Conservation (phyloP, 768 basidiomycete genomes). For the Leccinum obscurum region DNA sequence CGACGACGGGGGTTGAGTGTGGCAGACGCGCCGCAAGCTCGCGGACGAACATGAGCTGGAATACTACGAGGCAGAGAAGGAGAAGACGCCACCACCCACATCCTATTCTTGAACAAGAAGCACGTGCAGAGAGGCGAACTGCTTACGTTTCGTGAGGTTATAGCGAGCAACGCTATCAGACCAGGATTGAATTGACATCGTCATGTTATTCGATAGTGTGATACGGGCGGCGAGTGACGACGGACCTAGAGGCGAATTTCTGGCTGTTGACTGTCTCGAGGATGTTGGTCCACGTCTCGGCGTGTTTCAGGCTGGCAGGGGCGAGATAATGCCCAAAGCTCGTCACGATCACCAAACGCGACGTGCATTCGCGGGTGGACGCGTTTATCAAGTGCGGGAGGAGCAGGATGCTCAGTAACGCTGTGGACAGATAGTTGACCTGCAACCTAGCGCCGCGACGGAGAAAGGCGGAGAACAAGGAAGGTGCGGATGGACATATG, state of each 20-base stretch:
- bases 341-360: conserved; percentile 30
- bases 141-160: conserved; percentile 26
- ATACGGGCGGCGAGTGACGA: neutral
- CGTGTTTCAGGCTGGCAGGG: conserved; percentile 3
- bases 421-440: conserved; percentile 35
- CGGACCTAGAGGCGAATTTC: conserved; percentile 23
- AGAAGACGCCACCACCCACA: neutral
- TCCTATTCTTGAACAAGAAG: neutral
- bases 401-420: conserved; percentile 32
- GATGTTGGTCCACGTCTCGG: conserved; percentile 17
- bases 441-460: conserved; percentile 25
- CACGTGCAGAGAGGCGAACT: neutral
- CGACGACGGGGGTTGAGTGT: conserved; percentile 21
- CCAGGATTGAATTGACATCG: neutral
- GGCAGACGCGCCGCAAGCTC: conserved; percentile 30
- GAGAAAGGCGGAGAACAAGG: neutral
- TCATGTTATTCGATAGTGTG: neutral
- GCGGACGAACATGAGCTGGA: conserved; percentile 32
- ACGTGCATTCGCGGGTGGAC: conserved; percentile 10
- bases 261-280: conserved; percentile 23
- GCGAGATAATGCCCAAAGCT: conserved; percentile 28
- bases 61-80: conserved; percentile 14
- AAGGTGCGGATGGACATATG: neutral
- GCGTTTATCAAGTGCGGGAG: conserved; percentile 31
- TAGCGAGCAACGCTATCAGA: conserved; percentile 18